Conservation (phyloP, 805 yeast genomes). For the Wickerhamiella shivajii region DNA sequence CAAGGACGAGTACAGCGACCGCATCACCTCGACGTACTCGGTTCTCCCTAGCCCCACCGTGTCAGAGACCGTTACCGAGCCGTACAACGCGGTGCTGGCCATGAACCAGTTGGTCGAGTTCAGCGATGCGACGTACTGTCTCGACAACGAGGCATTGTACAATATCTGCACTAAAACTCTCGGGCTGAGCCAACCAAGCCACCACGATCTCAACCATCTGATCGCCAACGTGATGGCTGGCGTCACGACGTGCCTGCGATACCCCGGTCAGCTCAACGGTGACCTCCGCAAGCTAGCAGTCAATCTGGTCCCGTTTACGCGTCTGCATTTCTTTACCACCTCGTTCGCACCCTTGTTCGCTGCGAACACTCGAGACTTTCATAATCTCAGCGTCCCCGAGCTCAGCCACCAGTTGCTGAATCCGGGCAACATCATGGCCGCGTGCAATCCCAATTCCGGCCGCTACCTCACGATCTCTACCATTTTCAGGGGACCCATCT, state of each 20-base stretch:
- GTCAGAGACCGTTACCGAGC: conserved; percentile 89
- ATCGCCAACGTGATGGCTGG: conserved; percentile 91
- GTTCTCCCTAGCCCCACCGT: conserved; percentile 86
- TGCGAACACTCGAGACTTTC: conserved; percentile 64
- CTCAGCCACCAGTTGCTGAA: conserved; percentile 89
- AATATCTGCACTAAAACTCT: conserved; percentile 78
- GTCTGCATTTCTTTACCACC: conserved; percentile 89
- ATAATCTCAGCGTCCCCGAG: conserved; percentile 77
- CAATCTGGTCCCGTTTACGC: conserved; percentile 87
- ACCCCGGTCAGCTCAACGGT: conserved; percentile 89
- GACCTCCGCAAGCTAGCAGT: conserved; percentile 89
- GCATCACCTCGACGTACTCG: conserved; percentile 92
- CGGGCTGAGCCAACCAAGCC: conserved; percentile 65
- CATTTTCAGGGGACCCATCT: conserved; percentile 85
- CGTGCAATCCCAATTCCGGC: conserved; percentile 80
- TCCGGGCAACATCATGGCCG: conserved; percentile 91
- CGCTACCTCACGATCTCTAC: conserved; percentile 88
- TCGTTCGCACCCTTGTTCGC: conserved; percentile 89
- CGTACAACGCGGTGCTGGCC: conserved; percentile 84
- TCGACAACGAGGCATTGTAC: conserved; percentile 87
- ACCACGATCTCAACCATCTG: conserved; percentile 63
- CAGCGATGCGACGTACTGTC: conserved; percentile 87
- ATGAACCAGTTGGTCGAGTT: conserved; percentile 83
- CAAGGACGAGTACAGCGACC: conserved; percentile 85
- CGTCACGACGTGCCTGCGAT: conserved; percentile 84